A percentile compares a stretch with the other conserved stretches of the same genome.
phyloP scores from a whole-genome alignment of 1,284 basidiomycete genomes.

The Boletus sp. region DNA sequence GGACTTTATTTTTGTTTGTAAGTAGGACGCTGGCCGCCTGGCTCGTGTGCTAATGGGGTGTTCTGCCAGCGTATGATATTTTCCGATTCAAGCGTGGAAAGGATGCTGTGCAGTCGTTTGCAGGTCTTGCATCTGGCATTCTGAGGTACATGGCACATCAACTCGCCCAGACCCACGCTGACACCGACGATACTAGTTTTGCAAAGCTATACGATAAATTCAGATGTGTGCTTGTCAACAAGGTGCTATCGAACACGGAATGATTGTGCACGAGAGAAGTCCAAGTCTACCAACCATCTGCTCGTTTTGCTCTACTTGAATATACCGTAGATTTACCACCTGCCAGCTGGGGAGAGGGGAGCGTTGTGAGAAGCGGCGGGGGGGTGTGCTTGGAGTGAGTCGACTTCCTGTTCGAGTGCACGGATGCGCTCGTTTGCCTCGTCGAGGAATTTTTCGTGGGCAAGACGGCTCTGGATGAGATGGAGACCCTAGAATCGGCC shows the following conservation, averaged over 20 bases:
- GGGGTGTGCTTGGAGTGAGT: constrained; percentile 29
- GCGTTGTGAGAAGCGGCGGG: too few relatives aligned
- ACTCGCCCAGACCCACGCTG: not conserved
- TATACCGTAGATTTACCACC: constrained; percentile 21
- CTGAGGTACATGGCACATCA: constrained; percentile 53
- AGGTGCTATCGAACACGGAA: constrained; percentile 20
- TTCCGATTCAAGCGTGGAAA: constrained; percentile 56
- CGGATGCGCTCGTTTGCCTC: constrained; percentile 51
- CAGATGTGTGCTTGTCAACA: constrained; percentile 55
- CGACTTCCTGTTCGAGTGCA: constrained; percentile 59
- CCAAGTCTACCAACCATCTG: too few relatives aligned
- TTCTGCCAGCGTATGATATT: constrained; percentile 49
- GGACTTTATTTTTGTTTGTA: constrained; percentile 82
- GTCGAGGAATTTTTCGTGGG: constrained; percentile 66
- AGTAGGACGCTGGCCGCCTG: constrained; percentile 32
- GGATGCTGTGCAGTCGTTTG: constrained; percentile 58
- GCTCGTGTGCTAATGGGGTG: constrained; percentile 9
- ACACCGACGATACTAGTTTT: constrained; percentile 42
- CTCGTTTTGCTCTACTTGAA: constrained; percentile 1
- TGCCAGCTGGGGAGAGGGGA: too few relatives aligned
- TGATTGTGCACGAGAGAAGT: too few relatives aligned
- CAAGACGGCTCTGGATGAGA: constrained; percentile 54
- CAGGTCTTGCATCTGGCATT: constrained; percentile 63
- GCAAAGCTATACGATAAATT: constrained; percentile 70
- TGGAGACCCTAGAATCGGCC: constrained; percentile 52